Base-by-base conservation (phyloP, 1,284 basidiomycete genomes). In the Thecaphora thlaspeos region DNA sequence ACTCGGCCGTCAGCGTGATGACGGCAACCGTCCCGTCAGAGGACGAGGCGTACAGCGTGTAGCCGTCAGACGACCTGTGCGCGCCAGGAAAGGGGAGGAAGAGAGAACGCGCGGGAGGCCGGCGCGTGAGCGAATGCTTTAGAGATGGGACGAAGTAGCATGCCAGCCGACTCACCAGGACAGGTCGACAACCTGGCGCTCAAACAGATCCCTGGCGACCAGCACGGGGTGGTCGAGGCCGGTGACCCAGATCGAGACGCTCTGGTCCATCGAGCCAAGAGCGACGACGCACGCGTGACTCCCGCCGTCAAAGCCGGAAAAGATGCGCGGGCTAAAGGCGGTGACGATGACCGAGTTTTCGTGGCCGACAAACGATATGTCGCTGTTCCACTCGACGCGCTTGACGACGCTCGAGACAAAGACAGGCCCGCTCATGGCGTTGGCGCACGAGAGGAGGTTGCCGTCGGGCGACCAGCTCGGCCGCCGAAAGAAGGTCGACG, bases 401-500 rank as follows among this genome's bases (percentile, higher is more conserved):
- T 89, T 87, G 61, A 97, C 91, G 23, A 98, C 91, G 12, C 91
- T 91, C 2, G 93, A 92, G 43, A 96, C 94, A 78, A 98, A 99
- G 9, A 98, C 92, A 49, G 91, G 93, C 3, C 92, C 92, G 77
- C 95, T 97, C 67, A 93, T 97, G 3, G 94, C 92, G 73, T 98
- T 98, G 0, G 93, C 94, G 1, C 92, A 89, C 4, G 93, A 91
- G 59, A 99, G 89, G 74, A 95, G 90, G 8, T 91, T 89, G n/a
- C 95, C 95, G 78, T 98, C 95, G 2, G 94, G 94, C 1, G 93
- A 95, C 95, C 94, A 99, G 72, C 92, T 95, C 19, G 95, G 82
- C 59, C 95, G 83, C 50, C 91, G 83, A 79, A 96, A 96, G 82
- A 96, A 98, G 2, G 91, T 96, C 64, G 88, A 90, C 41, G 90